Percentiles rank a stretch among this genome's conserved stretches.
Conservation (phyloP, 257 asterid species). For the Pogostemon cablin region DNA sequence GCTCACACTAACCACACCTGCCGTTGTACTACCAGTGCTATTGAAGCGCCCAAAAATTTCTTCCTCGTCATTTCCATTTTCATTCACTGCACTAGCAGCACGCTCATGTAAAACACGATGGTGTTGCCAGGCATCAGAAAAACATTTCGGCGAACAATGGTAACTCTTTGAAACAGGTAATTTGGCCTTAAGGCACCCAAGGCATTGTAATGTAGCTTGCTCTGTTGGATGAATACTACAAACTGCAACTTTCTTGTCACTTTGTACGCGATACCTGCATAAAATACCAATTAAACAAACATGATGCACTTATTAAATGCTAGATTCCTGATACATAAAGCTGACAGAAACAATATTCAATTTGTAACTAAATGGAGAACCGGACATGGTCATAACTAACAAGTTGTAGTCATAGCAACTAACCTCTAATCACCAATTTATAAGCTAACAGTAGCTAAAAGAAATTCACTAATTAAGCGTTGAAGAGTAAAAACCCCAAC, state of each 20-base stretch:
- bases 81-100: conserved; percentile 79
- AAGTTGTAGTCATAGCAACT: conserved; percentile 19
- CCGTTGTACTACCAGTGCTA: conserved; percentile 53
- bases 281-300: conserved; percentile 17
- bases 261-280: conserved; percentile 90
- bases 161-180: conserved; percentile 84
- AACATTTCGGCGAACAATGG: conserved; percentile 92
- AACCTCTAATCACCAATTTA: conserved; percentile 1
- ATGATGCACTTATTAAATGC: conserved; percentile 13
- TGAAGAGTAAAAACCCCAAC: neutral
- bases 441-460: conserved; percentile 2
- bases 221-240: conserved; percentile 95
- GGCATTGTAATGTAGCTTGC: conserved; percentile 93
- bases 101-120: conserved; percentile 96
- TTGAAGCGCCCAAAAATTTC: conserved; percentile 82
- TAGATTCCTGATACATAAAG: neutral
- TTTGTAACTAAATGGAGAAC: conserved; percentile 14
- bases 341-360: neutral
- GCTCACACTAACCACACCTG: conserved; percentile 42
- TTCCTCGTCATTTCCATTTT: conserved; percentile 88
- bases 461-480: conserved; percentile 1
- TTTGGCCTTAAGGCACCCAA: conserved; percentile 88
- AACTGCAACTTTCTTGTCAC: conserved; percentile 84
- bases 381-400: neutral
- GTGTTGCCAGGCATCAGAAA: conserved; percentile 95